A percentile compares a stretch with the other conserved stretches of the same genome.
Conservation (phyloP, 257 asterid genomes). For the Salvia rosmarinus region DNA sequence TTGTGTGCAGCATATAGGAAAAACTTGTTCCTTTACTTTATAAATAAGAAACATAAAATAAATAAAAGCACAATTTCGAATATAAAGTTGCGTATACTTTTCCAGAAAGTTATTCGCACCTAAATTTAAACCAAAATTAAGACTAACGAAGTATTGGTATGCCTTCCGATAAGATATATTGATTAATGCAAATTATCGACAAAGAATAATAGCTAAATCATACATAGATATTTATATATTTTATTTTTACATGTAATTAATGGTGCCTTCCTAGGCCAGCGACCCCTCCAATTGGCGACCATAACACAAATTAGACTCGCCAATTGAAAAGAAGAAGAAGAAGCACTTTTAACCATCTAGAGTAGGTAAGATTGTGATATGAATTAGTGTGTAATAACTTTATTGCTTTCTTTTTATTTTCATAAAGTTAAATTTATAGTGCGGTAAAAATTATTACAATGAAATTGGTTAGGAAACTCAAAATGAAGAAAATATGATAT, state of each 20-base stretch:
- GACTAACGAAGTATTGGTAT: not conserved
- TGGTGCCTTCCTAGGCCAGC: not conserved
- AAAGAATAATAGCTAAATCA: not conserved
- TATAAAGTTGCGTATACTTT: not conserved
- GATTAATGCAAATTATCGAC: not conserved
- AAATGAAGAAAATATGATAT: not conserved
- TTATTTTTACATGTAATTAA: not conserved
- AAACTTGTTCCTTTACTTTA: not conserved
- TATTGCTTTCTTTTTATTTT: not conserved
- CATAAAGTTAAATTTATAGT: not conserved
- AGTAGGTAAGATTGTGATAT: constrained; percentile 31
- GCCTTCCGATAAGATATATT: not conserved
- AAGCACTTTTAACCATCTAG: not conserved
- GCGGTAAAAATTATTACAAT: not conserved
- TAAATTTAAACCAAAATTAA: not conserved
- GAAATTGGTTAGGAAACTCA: constrained; percentile 12
- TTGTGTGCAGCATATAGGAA: not conserved
- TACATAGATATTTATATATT: not conserved
- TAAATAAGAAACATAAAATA: not conserved
- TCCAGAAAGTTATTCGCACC: not conserved
- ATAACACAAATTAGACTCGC: not conserved
- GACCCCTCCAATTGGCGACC: constrained; percentile 1
- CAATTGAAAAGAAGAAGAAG: not conserved
- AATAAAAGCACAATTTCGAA: not conserved
- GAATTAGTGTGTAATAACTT: not conserved